phyloP scores from a whole-genome alignment of 75 land plant genomes.

The Larix kaempferi region DNA sequence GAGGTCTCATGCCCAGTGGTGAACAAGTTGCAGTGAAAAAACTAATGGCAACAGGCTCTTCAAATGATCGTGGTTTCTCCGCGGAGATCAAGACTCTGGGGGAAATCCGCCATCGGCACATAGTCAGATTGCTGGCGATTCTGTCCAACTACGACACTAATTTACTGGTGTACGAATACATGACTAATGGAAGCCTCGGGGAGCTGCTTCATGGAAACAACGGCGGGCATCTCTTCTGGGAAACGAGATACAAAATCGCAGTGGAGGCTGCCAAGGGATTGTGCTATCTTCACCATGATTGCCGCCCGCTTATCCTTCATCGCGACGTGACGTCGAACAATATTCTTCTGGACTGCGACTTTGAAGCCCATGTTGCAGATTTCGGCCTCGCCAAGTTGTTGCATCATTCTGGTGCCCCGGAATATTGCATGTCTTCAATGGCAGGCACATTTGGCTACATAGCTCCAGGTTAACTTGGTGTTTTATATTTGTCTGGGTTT shows the following conservation, averaged over 20 bases:
- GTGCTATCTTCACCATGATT: too few relatives aligned
- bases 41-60: constrained; percentile 20
- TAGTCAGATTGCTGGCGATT: constrained; percentile 61
- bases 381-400: too few relatives aligned
- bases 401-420: too few relatives aligned
- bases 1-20: too few relatives aligned
- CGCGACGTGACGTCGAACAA: constrained; percentile 80
- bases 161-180: constrained; percentile 71
- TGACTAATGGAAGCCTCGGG: constrained; percentile 72
- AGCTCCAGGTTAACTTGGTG: constrained; percentile 64
- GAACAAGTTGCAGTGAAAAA: constrained; percentile 85
- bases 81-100: constrained; percentile 74
- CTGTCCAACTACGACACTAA: constrained; percentile 64
- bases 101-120: constrained; percentile 70
- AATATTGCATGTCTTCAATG: constrained; percentile 76
- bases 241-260: too few relatives aligned
- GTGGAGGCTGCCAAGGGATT: too few relatives aligned
- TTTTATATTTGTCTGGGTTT: too few relatives aligned
- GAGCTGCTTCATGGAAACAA: constrained; percentile 64
- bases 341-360: too few relatives aligned
- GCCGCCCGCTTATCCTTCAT: too few relatives aligned
- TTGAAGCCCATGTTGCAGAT: too few relatives aligned
- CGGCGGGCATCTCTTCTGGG: constrained; percentile 36
- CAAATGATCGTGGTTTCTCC: constrained; percentile 58
- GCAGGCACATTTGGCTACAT: too few relatives aligned